Base-by-base conservation (phyloP, 2,329 filamentous ascomycete genomes). In the Ilyonectria mors-panacis region DNA sequence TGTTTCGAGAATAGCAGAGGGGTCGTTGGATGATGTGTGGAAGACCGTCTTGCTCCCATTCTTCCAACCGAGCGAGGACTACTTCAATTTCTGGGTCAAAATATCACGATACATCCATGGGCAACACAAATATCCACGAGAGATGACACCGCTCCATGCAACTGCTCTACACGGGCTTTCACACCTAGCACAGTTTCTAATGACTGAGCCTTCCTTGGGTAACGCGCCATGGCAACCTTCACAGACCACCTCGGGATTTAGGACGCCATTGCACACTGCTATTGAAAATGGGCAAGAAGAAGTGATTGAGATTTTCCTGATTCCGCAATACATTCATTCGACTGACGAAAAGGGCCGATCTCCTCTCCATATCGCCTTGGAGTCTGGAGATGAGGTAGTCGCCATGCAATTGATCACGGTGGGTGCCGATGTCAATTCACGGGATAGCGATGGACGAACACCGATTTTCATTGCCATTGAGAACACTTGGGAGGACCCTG, bases 391-490 rank as follows among this genome's bases (percentile, higher is more conserved):
- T 13, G 37, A 39, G 37, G 13, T 39, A 17, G 37, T 17, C 13
- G 37, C 26, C 6, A 42, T 8, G 23, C 33, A n/a, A 13, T 19
- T 26, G 12, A n/a, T n/a, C 13, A 15, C 21, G 17, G 53, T 33
- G 2, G 53, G 53, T 13, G 53, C 33, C 26, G n/a, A 44, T 39
- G 53, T 39, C 15, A 56, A 56, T 19, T 30, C 42, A 10, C 33
- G 3, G 6, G 53, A 39, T 15, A 21, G 28, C 26, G 53, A 56
- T 15, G 53, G 53, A 8, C 33, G 53, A 3, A 56, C 35, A 7
- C 53, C 53, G 13, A 56, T 56, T 39, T 56, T 56, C 53, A 56
- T 56, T 8, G 53, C 53, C 33, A 56, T 56, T 23, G 53, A 56
- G 33, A 44, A 56, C 19, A 23, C 3, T 2, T 56, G 53, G 53